Conservation (phyloP, 2,329 filamentous ascomycete genomes). For the Arthrobotrys iridis region DNA sequence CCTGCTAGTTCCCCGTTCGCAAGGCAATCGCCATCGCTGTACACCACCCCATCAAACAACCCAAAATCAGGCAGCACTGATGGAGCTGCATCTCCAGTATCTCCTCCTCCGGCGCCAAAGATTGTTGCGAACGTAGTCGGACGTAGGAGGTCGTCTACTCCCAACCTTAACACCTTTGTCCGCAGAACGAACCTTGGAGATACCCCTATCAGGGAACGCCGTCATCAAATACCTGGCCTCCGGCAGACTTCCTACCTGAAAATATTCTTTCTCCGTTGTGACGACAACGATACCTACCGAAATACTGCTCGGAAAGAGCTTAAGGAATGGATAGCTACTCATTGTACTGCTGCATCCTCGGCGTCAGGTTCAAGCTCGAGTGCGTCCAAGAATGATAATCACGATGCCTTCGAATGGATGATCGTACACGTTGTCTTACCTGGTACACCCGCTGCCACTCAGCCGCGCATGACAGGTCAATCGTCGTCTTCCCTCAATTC, state of each 20-base stretch:
- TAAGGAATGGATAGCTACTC: constrained; percentile 87
- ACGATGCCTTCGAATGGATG: constrained; percentile 96
- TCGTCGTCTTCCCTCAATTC: constrained; percentile 60
- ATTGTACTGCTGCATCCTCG: constrained; percentile 70
- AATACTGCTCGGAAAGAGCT: constrained; percentile 78
- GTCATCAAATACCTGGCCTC: constrained; percentile 94
- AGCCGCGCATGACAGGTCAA: constrained; percentile 72
- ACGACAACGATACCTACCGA: constrained; percentile 96
- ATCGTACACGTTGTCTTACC: constrained; percentile 92
- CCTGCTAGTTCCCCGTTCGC: constrained; percentile 59
- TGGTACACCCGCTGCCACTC: constrained; percentile 80
- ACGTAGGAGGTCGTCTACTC: constrained; percentile 50
- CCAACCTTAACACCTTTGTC: constrained; percentile 44
- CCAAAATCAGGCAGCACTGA: constrained; percentile 60
- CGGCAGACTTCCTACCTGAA: constrained; percentile 94
- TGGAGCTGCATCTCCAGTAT: constrained; percentile 56
- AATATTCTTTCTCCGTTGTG: constrained; percentile 86
- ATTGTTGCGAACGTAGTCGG: constrained; percentile 27
- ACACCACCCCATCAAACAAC: constrained; percentile 32
- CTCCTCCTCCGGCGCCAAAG: constrained; percentile 11
- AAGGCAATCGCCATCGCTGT: constrained; percentile 58
- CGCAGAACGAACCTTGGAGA: constrained; percentile 37
- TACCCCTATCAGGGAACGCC: constrained; percentile 67
- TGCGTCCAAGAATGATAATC: constrained; percentile 80
- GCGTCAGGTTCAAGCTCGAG: constrained; percentile 62